These are phyloP conservation scores for Pythium phragmiticola DNA, from an alignment of 352 stramenopile genomes.

Conservation along the genomic window DNA sequence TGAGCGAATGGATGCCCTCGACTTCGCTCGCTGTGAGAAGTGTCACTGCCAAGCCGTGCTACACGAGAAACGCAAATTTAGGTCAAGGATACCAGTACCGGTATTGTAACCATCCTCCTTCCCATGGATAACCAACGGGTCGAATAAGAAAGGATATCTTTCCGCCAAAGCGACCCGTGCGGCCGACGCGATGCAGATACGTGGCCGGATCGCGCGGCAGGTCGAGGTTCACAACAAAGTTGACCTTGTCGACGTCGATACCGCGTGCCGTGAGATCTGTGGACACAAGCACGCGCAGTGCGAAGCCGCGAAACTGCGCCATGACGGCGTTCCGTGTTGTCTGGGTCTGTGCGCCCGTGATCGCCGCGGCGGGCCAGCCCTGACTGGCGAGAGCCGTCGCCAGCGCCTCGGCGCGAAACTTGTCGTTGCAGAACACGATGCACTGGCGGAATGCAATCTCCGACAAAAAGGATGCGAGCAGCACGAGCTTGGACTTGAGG, in stretches of 20 bases:
- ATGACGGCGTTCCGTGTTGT: conserved; percentile 59
- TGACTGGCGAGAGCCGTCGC: conserved; percentile 47
- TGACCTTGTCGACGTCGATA: conserved; percentile 77
- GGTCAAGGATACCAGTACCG: conserved; percentile 20
- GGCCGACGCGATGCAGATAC: conserved; percentile 76
- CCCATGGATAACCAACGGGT: background rate
- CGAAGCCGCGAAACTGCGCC: conserved; percentile 49
- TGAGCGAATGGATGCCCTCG: conserved; percentile 51
- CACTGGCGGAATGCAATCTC: conserved; percentile 75
- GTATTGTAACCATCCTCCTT: background rate
- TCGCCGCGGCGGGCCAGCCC: conserved; percentile 59
- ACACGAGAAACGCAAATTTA: conserved; percentile 2
- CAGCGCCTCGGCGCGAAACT: conserved; percentile 67
- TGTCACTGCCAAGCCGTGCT: conserved; percentile 66
- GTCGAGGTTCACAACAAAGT: conserved; percentile 82
- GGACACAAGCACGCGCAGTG: conserved; percentile 65
- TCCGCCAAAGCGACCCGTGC: conserved; percentile 71
- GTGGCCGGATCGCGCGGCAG: conserved; percentile 69
- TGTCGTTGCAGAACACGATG: conserved; percentile 87
- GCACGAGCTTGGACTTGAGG: conserved; percentile 58
- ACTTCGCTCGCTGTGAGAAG: conserved; percentile 51
- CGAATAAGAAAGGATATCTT: conserved; percentile 52
- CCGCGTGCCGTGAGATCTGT: conserved; percentile 75
- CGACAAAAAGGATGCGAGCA: conserved; percentile 52
- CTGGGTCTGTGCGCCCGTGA: conserved; percentile 69